phyloP scores from a whole-genome alignment of 345 rosid species.

The Jatropha curcas region DNA sequence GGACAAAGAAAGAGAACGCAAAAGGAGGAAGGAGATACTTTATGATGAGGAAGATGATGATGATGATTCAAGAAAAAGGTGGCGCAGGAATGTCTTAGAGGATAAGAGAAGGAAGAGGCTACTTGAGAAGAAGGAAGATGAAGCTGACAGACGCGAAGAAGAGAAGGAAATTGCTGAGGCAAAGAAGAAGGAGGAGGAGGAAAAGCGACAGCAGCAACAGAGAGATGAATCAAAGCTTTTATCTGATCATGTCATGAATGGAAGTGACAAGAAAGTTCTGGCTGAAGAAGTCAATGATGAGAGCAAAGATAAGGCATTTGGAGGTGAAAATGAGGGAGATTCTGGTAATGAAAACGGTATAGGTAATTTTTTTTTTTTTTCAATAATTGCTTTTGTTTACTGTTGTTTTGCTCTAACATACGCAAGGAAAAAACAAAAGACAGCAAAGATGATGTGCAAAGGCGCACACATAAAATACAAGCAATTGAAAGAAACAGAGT shows the following conservation, averaged over 20 bases:
- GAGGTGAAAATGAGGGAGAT: slow-evolving; percentile 29
- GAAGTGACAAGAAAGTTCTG: slow-evolving; percentile 36
- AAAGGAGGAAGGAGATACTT: slow-evolving; percentile 79
- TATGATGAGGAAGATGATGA: slow-evolving; percentile 79
- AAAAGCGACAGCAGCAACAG: slow-evolving; percentile 59
- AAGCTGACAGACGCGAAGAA: slow-evolving; percentile 68
- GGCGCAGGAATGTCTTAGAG: slow-evolving; percentile 72
- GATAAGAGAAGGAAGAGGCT: slow-evolving; percentile 74
- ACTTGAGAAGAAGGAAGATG: slow-evolving; percentile 85
- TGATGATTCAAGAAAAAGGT: slow-evolving; percentile 81
- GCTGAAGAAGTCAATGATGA: slow-evolving; percentile 39
- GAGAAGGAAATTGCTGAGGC: slow-evolving; percentile 87
- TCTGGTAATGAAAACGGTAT: slow-evolving; percentile 34
- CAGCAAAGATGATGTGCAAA: too few relatives aligned
- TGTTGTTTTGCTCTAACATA: neutral
- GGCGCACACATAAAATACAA: neutral
- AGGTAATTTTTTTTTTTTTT: slow-evolving; percentile 18
- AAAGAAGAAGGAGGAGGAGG: slow-evolving; percentile 76
- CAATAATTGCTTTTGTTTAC: neutral
- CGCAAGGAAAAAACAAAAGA: too few relatives aligned
- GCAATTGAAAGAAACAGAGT: neutral
- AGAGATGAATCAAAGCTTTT: slow-evolving; percentile 57
- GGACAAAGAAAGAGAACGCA: slow-evolving; percentile 89
- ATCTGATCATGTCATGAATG: slow-evolving; percentile 45
- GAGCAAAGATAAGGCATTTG: slow-evolving; percentile 39